Base-by-base conservation (phyloP, 2,329 filamentous ascomycete genomes). In the Rhynchosporium graminicola region DNA sequence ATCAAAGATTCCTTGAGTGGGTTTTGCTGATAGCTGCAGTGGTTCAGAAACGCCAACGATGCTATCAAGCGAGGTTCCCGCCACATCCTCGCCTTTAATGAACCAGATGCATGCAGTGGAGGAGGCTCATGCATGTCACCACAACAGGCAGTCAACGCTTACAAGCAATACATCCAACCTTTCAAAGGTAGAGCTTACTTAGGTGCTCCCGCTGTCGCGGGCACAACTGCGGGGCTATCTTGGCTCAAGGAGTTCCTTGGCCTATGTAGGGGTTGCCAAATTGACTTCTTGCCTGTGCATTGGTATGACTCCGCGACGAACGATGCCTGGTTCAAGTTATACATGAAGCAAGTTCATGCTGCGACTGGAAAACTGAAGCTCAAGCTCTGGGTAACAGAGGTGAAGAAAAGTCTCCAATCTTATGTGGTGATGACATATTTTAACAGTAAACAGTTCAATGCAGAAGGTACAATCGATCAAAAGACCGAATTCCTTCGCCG, bases 81-180 rank as follows among this genome's bases (percentile, higher is more conserved):
- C 67, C 79, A 80, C 69, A 74, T 89, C 59, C 80, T 89, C 71
- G 80, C 82, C 74, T 89, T 89, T 82, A 65, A 67, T n/a, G 62
- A 67, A 36, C 65, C 63, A 3, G 63, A 67, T 36, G 51, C 31
- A 15, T 64, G 58, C 51, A 15, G 33, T 1, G 38, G 55, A 4
- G 58, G 61, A 13, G 57, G 59, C 31, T 62, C 64, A 6, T 63
- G 60, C 38, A 60, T 67, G 57, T 60, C 48, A 12, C 56, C 61
- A 9, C 51, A 90, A 89, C 68, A 69, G 10, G 79, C 78, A n/a
- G 78, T 75, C 6, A 62, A 65, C 8, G 74, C 71, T 8, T 80
- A 75, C 68, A 72, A 70, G 62, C 65, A 68, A n/a, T 76, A 76
- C 70, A 77, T 80, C 73, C 70, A 77, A 63, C 78, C 76, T 4